A percentile compares a stretch with the other conserved stretches of the same genome.
Evolutionary conservation across 192 early-diverging fungal genomes (phyloP).

Genomic region (Coemansia sp.): DNA sequence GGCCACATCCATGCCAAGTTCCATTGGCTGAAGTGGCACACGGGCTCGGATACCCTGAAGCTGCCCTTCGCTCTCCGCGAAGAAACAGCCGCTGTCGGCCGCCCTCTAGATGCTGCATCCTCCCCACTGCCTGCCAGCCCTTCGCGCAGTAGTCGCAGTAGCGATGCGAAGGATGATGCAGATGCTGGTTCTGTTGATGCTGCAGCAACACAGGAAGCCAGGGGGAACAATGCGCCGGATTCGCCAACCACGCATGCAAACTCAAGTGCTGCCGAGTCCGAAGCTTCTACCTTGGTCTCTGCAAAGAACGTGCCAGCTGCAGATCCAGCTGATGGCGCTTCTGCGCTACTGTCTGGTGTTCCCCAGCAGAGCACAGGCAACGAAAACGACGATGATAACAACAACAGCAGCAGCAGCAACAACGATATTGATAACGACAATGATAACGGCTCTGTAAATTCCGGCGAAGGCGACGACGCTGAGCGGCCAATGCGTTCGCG

Average conservation of each 20-base stretch:
- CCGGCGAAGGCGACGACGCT: not conserved
- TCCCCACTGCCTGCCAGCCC: not conserved
- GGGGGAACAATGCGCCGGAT: not conserved
- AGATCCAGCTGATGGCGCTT: not conserved
- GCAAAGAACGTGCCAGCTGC: conserved; percentile 1
- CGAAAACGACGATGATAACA: not conserved
- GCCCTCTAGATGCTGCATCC: not conserved
- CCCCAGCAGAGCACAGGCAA: not conserved
- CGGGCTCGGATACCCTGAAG: conserved; percentile 37
- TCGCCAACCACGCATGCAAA: not conserved
- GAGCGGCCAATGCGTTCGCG: conserved; percentile 5
- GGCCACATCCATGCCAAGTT: conserved; percentile 45
- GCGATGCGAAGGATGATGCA: not conserved
- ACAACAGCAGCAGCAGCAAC: not conserved
- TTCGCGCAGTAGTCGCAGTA: conserved; percentile 8
- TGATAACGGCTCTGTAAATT: not conserved
- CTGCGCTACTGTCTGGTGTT: not conserved
- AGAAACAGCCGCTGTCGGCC: not conserved
- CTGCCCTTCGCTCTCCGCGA: conserved; percentile 34
- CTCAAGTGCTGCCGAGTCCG: conserved; percentile 24
- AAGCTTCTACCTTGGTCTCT: conserved; percentile 32
- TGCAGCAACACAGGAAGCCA: not conserved
- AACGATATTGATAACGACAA: conserved; percentile 3
- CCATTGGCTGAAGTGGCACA: conserved; percentile 48
- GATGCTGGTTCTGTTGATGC: not conserved